Percentiles rank a stretch among this genome's conserved stretches.
phyloP scores from a whole-genome alignment of 2,329 filamentous ascomycete genomes.

The Scleromitrula shiraiana region DNA sequence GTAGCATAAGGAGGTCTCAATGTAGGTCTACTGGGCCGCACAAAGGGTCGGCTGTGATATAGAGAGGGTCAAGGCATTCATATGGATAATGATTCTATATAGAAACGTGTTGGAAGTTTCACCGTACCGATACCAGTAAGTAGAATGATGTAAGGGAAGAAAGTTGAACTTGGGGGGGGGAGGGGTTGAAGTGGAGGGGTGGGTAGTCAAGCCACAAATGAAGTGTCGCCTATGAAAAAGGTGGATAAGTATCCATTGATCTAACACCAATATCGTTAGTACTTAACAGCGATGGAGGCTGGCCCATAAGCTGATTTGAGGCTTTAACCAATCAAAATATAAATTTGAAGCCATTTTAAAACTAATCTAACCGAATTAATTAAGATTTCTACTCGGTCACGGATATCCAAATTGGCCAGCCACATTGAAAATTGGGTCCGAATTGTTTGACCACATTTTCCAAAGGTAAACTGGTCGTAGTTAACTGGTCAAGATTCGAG shows the following conservation, averaged over 20 bases:
- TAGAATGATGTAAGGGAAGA: background rate
- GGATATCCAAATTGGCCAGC: no score
- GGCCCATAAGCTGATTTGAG: background rate
- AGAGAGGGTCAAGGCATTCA: constrained; percentile 9
- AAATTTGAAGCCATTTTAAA: background rate
- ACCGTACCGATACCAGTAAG: background rate
- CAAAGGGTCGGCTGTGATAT: constrained; percentile 21
- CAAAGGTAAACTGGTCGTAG: background rate
- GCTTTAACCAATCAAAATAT: background rate
- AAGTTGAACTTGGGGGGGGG: constrained; percentile 1
- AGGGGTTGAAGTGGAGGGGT: background rate
- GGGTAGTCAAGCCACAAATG: no score
- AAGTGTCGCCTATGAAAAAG: no score
- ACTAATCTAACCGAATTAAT: no score
- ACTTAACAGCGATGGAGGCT: background rate
- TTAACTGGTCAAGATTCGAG: no score
- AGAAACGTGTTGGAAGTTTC: background rate
- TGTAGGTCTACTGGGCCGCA: constrained; percentile 15
- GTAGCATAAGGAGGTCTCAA: constrained; percentile 11
- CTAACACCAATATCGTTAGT: no score
- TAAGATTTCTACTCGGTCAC: background rate
- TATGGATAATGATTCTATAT: constrained; percentile 1
- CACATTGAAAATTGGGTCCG: no score
- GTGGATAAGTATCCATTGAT: background rate
- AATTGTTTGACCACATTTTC: background rate